Conservation (phyloP, 805 yeast genomes). For the Wickerhamiella allomyrinae region DNA sequence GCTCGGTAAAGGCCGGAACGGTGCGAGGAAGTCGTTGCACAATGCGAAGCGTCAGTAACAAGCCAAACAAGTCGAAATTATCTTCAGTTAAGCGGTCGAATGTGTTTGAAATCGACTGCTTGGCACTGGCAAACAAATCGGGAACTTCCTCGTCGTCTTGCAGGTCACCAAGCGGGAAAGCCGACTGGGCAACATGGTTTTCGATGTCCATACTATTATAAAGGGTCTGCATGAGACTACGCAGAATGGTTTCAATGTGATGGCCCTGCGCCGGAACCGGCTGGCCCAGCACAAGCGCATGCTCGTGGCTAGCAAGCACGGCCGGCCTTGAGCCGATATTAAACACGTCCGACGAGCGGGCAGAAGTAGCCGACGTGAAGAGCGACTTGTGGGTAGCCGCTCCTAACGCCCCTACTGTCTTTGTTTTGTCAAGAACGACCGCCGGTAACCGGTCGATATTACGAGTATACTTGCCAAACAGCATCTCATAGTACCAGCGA, state of each 20-base stretch:
- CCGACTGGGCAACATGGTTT: not conserved
- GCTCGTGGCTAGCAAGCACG: constrained; percentile 7
- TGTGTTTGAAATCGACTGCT: constrained; percentile 23
- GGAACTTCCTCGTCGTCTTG: not conserved
- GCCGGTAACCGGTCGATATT: constrained; percentile 1
- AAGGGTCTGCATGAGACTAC: constrained; percentile 11
- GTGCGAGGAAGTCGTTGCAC: constrained; percentile 48
- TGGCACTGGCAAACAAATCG: not conserved
- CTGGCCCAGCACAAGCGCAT: constrained; percentile 8
- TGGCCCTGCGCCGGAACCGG: constrained; percentile 11
- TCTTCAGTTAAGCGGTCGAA: constrained; percentile 28
- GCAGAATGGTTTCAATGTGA: constrained; percentile 12
- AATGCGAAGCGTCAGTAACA: constrained; percentile 59
- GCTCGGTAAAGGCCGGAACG: constrained; percentile 58
- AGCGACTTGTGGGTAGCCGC: constrained; percentile 5
- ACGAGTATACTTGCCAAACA: constrained; percentile 36
- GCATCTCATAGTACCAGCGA: constrained; percentile 79
- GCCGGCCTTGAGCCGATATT: constrained; percentile 17
- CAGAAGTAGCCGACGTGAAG: constrained; percentile 4
- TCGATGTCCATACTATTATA: constrained; percentile 12
- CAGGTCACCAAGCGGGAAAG: not conserved
- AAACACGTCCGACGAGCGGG: constrained; percentile 8
- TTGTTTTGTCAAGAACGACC: constrained; percentile 1
- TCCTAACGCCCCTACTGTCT: constrained; percentile 3
- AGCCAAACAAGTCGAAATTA: constrained; percentile 59